A percentile compares a stretch with the other conserved stretches of the same genome.
Conservation (phyloP, 2,329 filamentous ascomycete genomes). For the Plectosphaerella cucumerina region DNA sequence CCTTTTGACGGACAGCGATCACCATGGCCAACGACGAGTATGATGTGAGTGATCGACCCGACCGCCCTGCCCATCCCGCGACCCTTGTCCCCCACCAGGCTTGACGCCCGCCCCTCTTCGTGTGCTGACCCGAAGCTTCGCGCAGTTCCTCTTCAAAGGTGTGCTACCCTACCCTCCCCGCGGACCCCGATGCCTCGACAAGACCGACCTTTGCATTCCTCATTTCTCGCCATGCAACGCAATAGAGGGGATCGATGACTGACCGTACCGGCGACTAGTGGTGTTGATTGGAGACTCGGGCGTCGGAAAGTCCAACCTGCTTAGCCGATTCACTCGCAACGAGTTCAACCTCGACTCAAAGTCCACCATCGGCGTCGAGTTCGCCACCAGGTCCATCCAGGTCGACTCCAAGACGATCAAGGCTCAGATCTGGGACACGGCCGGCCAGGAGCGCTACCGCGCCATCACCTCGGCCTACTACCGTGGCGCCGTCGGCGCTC, state of each 20-base stretch:
- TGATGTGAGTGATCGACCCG: slow-evolving; percentile 65
- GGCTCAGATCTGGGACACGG: slow-evolving; percentile 99
- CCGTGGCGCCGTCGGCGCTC: slow-evolving; percentile 91
- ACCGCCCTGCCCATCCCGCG: neutral
- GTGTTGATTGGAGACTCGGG: slow-evolving; percentile 99
- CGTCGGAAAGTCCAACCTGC: slow-evolving; percentile 99
- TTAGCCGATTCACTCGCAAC: slow-evolving; percentile 99
- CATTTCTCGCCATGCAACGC: slow-evolving; percentile 9
- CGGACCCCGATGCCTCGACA: slow-evolving; percentile 9
- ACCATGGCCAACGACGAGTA: slow-evolving; percentile 99
- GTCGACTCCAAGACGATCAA: slow-evolving; percentile 99
- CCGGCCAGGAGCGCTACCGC: slow-evolving; percentile 97
- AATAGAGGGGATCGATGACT: slow-evolving; percentile 18
- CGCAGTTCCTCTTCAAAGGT: slow-evolving; percentile 99
- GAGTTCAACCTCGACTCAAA: slow-evolving; percentile 99
- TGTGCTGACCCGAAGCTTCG: slow-evolving; percentile 12
- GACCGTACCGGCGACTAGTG: slow-evolving; percentile 50
- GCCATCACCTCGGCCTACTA: slow-evolving; percentile 99
- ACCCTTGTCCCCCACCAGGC: slow-evolving; percentile 15
- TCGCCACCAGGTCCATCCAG: slow-evolving; percentile 96
- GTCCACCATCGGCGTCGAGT: slow-evolving; percentile 99
- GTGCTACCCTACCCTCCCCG: slow-evolving; percentile 27
- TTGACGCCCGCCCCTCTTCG: slow-evolving; percentile 14
- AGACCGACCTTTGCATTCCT: neutral
- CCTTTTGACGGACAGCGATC: slow-evolving; percentile 26